Conservation (phyloP, 352 stramenopile species). For the Phytophthora agathidicida region DNA sequence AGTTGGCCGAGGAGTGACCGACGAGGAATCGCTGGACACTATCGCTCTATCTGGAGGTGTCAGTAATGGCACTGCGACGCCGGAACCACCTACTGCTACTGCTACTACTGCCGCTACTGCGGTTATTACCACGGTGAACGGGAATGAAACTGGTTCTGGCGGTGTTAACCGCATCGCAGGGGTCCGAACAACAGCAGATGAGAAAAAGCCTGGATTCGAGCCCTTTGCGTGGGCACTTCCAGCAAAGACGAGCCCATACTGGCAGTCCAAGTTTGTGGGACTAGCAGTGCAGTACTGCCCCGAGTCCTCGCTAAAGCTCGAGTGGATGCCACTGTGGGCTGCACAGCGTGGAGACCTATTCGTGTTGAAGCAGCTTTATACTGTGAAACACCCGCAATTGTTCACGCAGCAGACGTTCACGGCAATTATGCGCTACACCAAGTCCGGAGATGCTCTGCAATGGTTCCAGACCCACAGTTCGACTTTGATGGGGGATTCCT, state of each 20-base stretch:
- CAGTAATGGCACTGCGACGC: not conserved
- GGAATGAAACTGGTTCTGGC: slow-evolving; percentile 3
- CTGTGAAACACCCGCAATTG: slow-evolving; percentile 34
- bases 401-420: slow-evolving; percentile 39
- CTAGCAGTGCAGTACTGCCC: slow-evolving; percentile 32
- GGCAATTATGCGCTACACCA: slow-evolving; percentile 42
- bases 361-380: slow-evolving; percentile 31
- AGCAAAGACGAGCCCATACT: slow-evolving; percentile 32
- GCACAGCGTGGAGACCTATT: slow-evolving; percentile 39
- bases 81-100: slow-evolving; percentile 13
- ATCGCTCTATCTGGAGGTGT: not conserved
- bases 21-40: slow-evolving; percentile 19
- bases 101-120: slow-evolving; percentile 2
- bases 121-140: slow-evolving; percentile 12
- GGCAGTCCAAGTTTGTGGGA: slow-evolving; percentile 30
- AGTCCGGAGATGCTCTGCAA: slow-evolving; percentile 33
- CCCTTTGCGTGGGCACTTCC: slow-evolving; percentile 40
- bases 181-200: not conserved
- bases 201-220: slow-evolving; percentile 20
- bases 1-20: slow-evolving; percentile 16
- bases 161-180: slow-evolving; percentile 7
- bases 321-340: slow-evolving; percentile 39
- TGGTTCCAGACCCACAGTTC: slow-evolving; percentile 39
- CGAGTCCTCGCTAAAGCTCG: slow-evolving; percentile 20
- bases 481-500: slow-evolving; percentile 21